Percentiles rank a stretch among this genome's conserved stretches.
phyloP scores from a whole-genome alignment of 2,329 filamentous ascomycete species.

The Cordyceps militaris region DNA sequence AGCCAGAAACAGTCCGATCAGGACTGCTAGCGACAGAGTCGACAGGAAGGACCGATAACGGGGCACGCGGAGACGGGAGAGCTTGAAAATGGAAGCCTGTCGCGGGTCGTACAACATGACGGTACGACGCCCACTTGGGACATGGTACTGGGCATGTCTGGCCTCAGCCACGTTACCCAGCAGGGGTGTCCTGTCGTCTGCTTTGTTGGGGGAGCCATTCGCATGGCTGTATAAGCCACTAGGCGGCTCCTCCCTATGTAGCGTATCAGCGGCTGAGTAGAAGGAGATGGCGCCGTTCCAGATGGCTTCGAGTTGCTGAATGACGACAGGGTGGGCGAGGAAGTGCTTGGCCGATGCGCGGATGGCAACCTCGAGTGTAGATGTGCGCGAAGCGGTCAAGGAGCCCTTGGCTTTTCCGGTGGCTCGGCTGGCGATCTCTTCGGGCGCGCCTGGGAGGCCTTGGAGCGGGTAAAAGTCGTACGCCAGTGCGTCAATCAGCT shows the following conservation, averaged over 20 bases:
- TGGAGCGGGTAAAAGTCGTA: conserved; percentile 94
- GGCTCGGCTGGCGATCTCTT: conserved; percentile 26
- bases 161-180: conserved; percentile 31
- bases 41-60: conserved; percentile 88
- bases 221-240: conserved; percentile 21
- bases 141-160: conserved; percentile 26
- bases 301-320: conserved; percentile 92
- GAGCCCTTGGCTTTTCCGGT: conserved; percentile 37
- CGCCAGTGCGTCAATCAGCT: conserved; percentile 87
- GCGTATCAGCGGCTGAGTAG: conserved; percentile 76
- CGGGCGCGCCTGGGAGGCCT: conserved; percentile 52
- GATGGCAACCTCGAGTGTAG: conserved; percentile 88
- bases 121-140: conserved; percentile 54
- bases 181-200: conserved; percentile 44
- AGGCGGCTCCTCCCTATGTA: conserved; percentile 56
- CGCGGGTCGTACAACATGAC: conserved; percentile 85
- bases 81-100: conserved; percentile 83
- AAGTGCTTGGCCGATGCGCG: conserved; percentile 89
- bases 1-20: conserved; percentile 78
- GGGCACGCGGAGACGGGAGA: conserved; percentile 83
- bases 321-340: conserved; percentile 81
- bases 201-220: conserved; percentile 23
- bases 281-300: conserved; percentile 96
- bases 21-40: conserved; percentile 75
- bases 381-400: conserved; percentile 66